Evolutionary conservation across 2,329 filamentous ascomycete species (phyloP).

Genomic region (Aureobasidium sp.): DNA sequence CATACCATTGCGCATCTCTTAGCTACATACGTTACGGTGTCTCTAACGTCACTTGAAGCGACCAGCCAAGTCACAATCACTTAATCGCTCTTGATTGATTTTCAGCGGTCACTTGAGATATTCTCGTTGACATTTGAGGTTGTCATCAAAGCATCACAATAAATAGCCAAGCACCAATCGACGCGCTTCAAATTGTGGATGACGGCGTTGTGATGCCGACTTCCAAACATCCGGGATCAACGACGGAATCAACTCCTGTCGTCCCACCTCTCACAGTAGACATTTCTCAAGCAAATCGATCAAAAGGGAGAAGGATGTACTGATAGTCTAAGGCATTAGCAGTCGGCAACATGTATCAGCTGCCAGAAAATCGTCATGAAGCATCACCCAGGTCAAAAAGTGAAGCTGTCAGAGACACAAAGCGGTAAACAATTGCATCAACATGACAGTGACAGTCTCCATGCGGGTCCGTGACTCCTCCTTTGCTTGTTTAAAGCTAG

Average conservation of each 20-base stretch:
- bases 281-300: neutral
- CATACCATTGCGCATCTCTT: too few species aligned
- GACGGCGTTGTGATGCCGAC: slow-evolving; percentile 11
- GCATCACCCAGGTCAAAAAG: neutral
- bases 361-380: neutral
- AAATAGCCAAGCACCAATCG: slow-evolving; percentile 6
- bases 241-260: neutral
- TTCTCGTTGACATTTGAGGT: neutral
- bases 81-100: neutral
- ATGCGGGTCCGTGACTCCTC: neutral
- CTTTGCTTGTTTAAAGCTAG: neutral
- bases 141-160: neutral
- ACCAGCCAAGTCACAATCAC: neutral
- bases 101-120: neutral
- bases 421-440: slow-evolving; percentile 1
- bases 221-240: neutral
- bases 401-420: neutral
- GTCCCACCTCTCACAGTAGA: neutral
- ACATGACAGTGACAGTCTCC: neutral
- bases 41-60: neutral
- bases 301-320: neutral
- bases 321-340: neutral
- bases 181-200: neutral
- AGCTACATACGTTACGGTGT: too few species aligned
- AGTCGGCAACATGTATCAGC: neutral